Conservation (phyloP, 2,329 filamentous ascomycete genomes). For the Ophiosphaerella narmari region DNA sequence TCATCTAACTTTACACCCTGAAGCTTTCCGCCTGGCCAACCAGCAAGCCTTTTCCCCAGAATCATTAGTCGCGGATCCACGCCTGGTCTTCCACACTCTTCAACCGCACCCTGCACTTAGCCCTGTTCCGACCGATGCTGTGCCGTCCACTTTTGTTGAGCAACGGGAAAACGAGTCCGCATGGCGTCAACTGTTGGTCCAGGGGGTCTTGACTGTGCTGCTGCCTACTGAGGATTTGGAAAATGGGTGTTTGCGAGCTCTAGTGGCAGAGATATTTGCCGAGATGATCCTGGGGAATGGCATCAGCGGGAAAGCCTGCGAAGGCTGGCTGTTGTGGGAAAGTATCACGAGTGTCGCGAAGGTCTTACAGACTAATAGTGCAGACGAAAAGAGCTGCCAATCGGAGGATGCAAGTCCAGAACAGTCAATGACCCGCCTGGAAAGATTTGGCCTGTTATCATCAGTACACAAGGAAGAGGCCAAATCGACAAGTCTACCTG, state of each 20-base stretch:
- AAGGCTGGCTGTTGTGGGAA: slow-evolving; percentile 90
- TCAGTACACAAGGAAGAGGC: slow-evolving; percentile 34
- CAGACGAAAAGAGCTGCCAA: slow-evolving; percentile 33
- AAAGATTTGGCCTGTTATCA: slow-evolving; percentile 62
- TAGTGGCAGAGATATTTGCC: slow-evolving; percentile 86
- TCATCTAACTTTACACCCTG: slow-evolving; percentile 28
- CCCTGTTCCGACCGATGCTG: slow-evolving; percentile 68
- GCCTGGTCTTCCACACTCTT: slow-evolving; percentile 79
- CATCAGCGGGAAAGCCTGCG: slow-evolving; percentile 77
- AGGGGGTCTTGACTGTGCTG: slow-evolving; percentile 78
- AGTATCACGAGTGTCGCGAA: slow-evolving; percentile 73
- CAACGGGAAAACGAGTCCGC: slow-evolving; percentile 78
- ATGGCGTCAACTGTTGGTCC: slow-evolving; percentile 87
- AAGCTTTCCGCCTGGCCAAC: slow-evolving; percentile 73
- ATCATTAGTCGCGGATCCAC: slow-evolving; percentile 65
- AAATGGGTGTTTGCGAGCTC: slow-evolving; percentile 79
- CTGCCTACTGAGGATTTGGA: slow-evolving; percentile 91
- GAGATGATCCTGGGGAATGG: slow-evolving; percentile 87
- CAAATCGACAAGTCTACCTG: slow-evolving; percentile 19
- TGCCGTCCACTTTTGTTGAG: slow-evolving; percentile 57
- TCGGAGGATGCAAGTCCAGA: slow-evolving; percentile 34
- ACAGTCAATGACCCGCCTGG: slow-evolving; percentile 52
- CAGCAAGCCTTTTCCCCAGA: slow-evolving; percentile 62
- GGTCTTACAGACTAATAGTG: slow-evolving; percentile 45
- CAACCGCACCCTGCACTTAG: slow-evolving; percentile 80